Base-by-base conservation (phyloP, 176 grass and related monocot genomes). In the Oryza australiensis region DNA sequence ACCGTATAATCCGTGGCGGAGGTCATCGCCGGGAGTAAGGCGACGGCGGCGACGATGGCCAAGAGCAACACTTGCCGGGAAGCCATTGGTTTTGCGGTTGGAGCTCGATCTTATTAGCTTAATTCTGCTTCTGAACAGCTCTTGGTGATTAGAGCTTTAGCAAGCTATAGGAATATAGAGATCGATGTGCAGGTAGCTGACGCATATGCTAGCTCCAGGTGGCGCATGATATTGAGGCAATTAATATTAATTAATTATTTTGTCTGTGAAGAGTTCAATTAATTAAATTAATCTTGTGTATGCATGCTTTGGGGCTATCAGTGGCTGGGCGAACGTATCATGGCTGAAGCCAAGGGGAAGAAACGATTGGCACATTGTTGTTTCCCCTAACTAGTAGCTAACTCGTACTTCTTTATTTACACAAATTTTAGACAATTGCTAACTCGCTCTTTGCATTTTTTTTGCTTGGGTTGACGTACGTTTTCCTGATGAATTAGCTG, bases 321-420 rank as follows among this genome's bases (percentile, higher is more conserved):
- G 8, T 68, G 65, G 75, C 48, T 16, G 14, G 4, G 16, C 20
- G 48, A 20, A 35, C 16, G 16, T 20, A 35, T 23, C 7, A 27
- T 18, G 35, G 40, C 24, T 64, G 38, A 43, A 77, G 75, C 62
- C 75, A 64, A 29, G 9, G 16, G 9, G 48, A 51, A 51, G 48
- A 51, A 51, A 51, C 75, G 22, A 26, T 20, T 76, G 33, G 74
- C 13, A 37, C 74, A 62, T 76, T 62, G 74, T 62, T 40, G 33
- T 76, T 62, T 40, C 74, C 74, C 74, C 33, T 62, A 8, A 7
- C 33, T 35, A 35, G 34, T 35, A 35, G 34, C 34, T 35, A 35
- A 35, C 34, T 35, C 34, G 4, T n/a, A n/a, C n/a, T 5, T 35
- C 34, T 29, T 29, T 29, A 1, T 29, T 29, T 29, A 29, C 2